Evolutionary conservation across 2,329 filamentous ascomycete genomes (phyloP).

Genomic region (Endothia cerciana): DNA sequence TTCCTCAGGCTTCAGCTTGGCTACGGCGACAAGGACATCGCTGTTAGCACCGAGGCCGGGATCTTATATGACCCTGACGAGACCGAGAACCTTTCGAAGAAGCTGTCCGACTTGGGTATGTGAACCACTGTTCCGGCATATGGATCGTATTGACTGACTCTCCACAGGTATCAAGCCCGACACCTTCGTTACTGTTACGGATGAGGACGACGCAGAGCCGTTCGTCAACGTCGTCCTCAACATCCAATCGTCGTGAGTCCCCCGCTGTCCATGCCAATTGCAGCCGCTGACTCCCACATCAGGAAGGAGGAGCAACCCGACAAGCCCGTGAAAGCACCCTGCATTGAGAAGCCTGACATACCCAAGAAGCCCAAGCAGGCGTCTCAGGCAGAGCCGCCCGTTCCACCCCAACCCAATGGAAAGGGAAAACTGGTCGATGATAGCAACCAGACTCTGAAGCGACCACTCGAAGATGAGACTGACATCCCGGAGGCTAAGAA

Average conservation of each 20-base stretch:
- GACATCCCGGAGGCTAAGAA: slow-evolving; percentile 46
- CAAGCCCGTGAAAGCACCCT: slow-evolving; percentile 58
- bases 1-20: slow-evolving; percentile 72
- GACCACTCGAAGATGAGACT: slow-evolving; percentile 48
- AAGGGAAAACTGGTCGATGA: slow-evolving; percentile 44
- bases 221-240: slow-evolving; percentile 81
- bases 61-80: slow-evolving; percentile 90
- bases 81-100: slow-evolving; percentile 82
- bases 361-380: slow-evolving; percentile 57
- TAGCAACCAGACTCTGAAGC: slow-evolving; percentile 49
- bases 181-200: slow-evolving; percentile 81
- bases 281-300: slow-evolving; percentile 35
- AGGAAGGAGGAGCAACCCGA: slow-evolving; percentile 50
- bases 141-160: slow-evolving; percentile 9
- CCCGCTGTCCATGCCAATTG: slow-evolving; percentile 14
- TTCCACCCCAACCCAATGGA: slow-evolving; percentile 45
- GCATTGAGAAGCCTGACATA: slow-evolving; percentile 51
- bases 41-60: slow-evolving; percentile 72
- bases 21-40: slow-evolving; percentile 79
- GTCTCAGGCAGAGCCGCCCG: slow-evolving; percentile 45
- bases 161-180: slow-evolving; percentile 68
- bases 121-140: neutral
- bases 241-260: slow-evolving; percentile 63
- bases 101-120: slow-evolving; percentile 74
- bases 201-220: slow-evolving; percentile 74